Evolutionary conservation across 129 eudicot species (phyloP).

Genomic region (Ambrosia trifida): DNA sequence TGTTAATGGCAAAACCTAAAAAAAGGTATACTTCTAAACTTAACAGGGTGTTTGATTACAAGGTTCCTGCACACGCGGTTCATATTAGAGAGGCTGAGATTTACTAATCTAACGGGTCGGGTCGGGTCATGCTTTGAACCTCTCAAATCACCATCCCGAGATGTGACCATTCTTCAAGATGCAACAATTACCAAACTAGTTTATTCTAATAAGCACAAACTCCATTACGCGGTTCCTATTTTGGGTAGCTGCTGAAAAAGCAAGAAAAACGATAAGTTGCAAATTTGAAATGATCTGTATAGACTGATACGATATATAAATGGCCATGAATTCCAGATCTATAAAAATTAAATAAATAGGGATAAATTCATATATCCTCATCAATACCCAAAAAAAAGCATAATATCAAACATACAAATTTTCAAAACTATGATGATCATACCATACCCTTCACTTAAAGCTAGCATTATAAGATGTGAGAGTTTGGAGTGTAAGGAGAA

Average conservation of each 20-base stretch:
- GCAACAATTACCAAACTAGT: slow-evolving; percentile 9
- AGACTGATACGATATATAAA: no score
- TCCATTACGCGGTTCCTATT: slow-evolving; percentile 40
- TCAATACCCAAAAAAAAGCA: no score
- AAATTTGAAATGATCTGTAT: background rate
- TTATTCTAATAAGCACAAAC: slow-evolving; percentile 28
- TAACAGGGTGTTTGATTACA: slow-evolving; percentile 5
- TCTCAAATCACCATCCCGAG: background rate
- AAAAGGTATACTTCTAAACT: background rate
- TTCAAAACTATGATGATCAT: no score
- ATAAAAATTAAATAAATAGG: background rate
- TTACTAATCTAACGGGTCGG: background rate
- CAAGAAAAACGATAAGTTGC: background rate
- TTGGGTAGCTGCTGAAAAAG: slow-evolving; percentile 51
- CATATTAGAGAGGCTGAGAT: background rate
- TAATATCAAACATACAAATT: no score
- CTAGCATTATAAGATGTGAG: no score
- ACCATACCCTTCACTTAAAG: no score
- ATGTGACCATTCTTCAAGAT: slow-evolving; percentile 14
- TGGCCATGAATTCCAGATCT: background rate
- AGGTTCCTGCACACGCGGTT: slow-evolving; percentile 14
- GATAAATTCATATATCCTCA: no score
- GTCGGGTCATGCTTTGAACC: background rate
- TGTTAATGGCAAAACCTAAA: slow-evolving; percentile 11
- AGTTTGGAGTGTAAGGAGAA: no score